These are phyloP conservation scores for Ceratonia siliqua DNA, from an alignment of 306 rosid genomes.

Conservation along the genomic window DNA sequence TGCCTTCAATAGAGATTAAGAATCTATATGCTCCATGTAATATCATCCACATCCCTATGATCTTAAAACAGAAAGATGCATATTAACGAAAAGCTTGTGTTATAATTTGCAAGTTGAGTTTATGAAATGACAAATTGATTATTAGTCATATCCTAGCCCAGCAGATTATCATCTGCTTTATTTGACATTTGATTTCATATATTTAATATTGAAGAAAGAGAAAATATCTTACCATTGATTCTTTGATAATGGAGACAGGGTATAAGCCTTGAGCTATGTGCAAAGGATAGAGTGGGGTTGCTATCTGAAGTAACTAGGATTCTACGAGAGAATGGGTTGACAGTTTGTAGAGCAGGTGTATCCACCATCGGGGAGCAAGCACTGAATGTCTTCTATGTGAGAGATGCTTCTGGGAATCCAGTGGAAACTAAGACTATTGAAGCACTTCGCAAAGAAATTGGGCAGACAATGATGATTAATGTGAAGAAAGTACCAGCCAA, in stretches of 20 bases:
- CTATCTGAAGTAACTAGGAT: conserved; percentile 81
- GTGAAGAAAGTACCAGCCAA: conserved; percentile 68
- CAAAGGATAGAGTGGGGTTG: conserved; percentile 77
- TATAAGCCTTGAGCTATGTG: conserved; percentile 75
- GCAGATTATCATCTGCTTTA: neutral
- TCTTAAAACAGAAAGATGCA: conserved; percentile 12
- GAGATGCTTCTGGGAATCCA: conserved; percentile 75
- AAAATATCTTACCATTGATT: conserved; percentile 8
- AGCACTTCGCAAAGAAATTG: conserved; percentile 70
- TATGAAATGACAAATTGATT: neutral
- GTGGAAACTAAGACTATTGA: conserved; percentile 63
- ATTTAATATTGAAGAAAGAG: neutral
- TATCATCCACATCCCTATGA: conserved; percentile 41
- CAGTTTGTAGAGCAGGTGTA: conserved; percentile 76
- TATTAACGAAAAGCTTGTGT: neutral
- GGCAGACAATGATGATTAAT: conserved; percentile 63
- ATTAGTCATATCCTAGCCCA: neutral
- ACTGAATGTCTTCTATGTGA: conserved; percentile 74
- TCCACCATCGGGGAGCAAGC: conserved; percentile 79
- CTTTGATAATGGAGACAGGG: conserved; percentile 49
- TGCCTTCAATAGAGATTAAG: conserved; percentile 54
- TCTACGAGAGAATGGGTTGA: conserved; percentile 76
- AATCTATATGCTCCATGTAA: conserved; percentile 45
- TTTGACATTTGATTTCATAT: neutral
- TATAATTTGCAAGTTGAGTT: conserved; percentile 5